Base-by-base conservation (phyloP, 352 stramenopile species). In the Hyaloperonospora brassicae region DNA sequence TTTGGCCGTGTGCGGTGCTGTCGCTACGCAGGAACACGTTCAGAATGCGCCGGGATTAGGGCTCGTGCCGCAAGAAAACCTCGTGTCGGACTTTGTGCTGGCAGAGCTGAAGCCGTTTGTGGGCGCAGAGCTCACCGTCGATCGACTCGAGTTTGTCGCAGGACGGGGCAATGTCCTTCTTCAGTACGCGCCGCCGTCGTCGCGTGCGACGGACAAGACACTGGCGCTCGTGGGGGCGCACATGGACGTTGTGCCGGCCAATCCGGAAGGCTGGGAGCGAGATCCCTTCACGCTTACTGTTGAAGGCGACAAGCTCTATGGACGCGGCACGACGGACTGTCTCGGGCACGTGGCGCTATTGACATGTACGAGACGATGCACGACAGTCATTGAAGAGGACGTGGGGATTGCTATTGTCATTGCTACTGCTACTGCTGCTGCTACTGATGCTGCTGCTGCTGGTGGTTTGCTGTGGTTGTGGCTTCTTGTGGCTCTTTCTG, bases 221-320 rank as follows among this genome's bases (percentile, higher is more conserved):
- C 57, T 95, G 34, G 85, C 83, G 22, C 87, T 97, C 34, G 81
- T 97, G 4, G 89, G 87, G 2, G 83, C 79, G 46, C 89, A 97
- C 68, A 72, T 97, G 73, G 90, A 97, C 59, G 89, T 97, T 22
- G 89, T 97, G 36, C 89, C 89, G 5, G 89, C 89, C n/a, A 95
- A 95, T 63, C 87, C 89, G 0, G 86, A 95, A 57, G 76, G 73
- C 10, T 97, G 89, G 89, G 68, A 88, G 8, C 61, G 79, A 46
- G 82, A 97, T 55, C 89, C 89, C 14, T 97, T 97, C 62, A 73
- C 79, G 36, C 64, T 97, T 0, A 76, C 70, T 1, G 82, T 94
- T 0, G 90, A 97, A 49, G 89, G 88, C 5, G 90, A 97, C 68
- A 93, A 93, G 61, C 76, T 97, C 14, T 97, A 86, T 59, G 90